Base-by-base conservation (phyloP, 768 basidiomycete species). In the Suillus tomentosus region DNA sequence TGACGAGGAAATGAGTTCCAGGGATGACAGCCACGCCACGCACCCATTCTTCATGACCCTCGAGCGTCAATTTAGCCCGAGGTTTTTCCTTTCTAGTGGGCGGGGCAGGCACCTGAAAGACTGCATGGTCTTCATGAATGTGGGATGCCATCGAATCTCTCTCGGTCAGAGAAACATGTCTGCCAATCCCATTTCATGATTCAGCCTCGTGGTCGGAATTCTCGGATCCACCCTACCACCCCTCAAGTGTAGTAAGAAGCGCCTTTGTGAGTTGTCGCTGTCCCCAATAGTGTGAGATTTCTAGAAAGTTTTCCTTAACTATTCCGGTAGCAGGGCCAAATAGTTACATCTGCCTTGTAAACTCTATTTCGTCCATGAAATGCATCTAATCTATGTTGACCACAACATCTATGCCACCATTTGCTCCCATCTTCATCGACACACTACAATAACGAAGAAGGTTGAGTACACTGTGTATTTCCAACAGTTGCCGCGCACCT, bases 341-440 rank as follows among this genome's bases (percentile, higher is more conserved):
- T 51, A 51, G 31, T 11, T 19, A 19, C 53, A n/a, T 34, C 19
- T 34, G 31, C 19, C 53, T 19, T 54, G 31, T 50, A 24, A 14
- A 27, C 39, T 40, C 37, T 24, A 58, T 19, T 42, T 27, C 39
- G 24, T 19, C 11, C 3, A 42, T 37, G 24, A 58, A 17, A n/a
- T 54, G 57, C 24, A 36, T 57, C 68, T 71, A 77, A 59, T 78
- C 74, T 36, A 66, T 65, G 43, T 76, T 70, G 60, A 87, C 17
- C 19, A 77, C 5, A 78, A 81, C 48, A 87, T 62, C 76, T 51
- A 84, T 78, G 22, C 87, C 78, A 19, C 81, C 82, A 51, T 75
- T 76, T 34, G 67, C 72, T 14, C 67, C 58, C 36, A 74, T 70
- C 43, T 70, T 68, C 78, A 77, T 53, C 14, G 70, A 66, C 68